Base-by-base conservation (phyloP, 1,284 basidiomycete genomes). In the Mycena sp. region DNA sequence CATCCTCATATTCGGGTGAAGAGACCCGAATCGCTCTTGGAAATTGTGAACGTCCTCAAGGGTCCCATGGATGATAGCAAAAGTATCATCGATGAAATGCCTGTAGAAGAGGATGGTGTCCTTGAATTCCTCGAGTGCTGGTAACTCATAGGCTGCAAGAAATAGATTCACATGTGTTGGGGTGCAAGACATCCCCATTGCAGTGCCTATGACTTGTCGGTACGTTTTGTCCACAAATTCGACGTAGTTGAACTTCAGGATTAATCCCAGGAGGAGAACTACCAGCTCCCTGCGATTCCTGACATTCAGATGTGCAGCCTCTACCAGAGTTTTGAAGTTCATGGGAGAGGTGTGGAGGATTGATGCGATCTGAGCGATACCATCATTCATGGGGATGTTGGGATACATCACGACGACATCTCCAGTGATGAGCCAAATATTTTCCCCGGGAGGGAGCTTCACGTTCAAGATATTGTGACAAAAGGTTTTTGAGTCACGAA, bases 1-100 rank as follows among this genome's bases (percentile, higher is more conserved):
- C 55, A 68, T 60, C 51, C 50, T 68, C 66, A 68, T 68, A 41
- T 61, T 62, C 3, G 66, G 66, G 46, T 68, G 66, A 23, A 68
- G 66, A 19, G 53, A 16, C 25, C 64, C 67, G 37, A 68, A 61
- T 12, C 61, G 57, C 26, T 40, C 9, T 45, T 68, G 52, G 50
- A 68, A 68, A 7, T 26, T 9, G 11, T 49, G 52, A 30, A 68
- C 64, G 55, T 68, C 67, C 3, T 58, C 50, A 11, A 49, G 50
- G 7, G 60, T 29, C 7, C 67, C 67, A 16, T 46, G 16, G 45
- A 68, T 62, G 49, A 68, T 66, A 28, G 67, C 58, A 51, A 68
- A 68, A 2, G 41, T 57, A 56, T 68, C 61, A 51, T 68, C 64
- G 37, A 65, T 68, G 57, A 68, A 68, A 16, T 58, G 44, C 28